phyloP scores from a whole-genome alignment of 257 asterid genomes.

The Rehmannia glutinosa region DNA sequence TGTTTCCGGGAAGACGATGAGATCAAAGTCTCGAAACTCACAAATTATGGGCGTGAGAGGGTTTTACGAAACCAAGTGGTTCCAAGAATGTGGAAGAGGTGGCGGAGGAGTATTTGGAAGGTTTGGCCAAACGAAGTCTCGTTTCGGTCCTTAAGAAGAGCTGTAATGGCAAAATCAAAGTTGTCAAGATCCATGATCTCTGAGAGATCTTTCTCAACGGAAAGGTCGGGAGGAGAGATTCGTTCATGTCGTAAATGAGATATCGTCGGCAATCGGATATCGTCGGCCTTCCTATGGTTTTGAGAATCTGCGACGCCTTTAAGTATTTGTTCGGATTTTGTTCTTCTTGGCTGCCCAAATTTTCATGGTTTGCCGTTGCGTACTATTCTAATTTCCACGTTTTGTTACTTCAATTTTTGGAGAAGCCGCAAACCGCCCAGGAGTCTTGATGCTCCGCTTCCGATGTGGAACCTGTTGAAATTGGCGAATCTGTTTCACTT shows the following conservation, averaged over 20 bases:
- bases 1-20: conserved; percentile 1
- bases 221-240: conserved; percentile 7
- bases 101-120: conserved; percentile 10
- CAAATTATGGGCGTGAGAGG: conserved; percentile 15
- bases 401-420: neutral
- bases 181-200: conserved; percentile 4
- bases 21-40: neutral
- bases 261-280: too few species aligned
- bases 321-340: neutral
- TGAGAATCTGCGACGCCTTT: neutral
- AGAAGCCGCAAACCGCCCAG: neutral
- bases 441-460: neutral
- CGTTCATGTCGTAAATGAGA: neutral
- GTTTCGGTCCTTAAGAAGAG: neutral
- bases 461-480: neutral
- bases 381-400: neutral
- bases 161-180: neutral
- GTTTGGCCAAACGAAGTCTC: neutral
- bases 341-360: neutral
- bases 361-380: neutral
- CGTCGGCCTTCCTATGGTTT: too few species aligned
- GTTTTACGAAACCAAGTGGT: neutral
- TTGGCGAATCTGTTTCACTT: neutral
- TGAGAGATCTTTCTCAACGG: neutral
- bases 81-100: neutral